Evolutionary conservation across 345 rosid species (phyloP), one percentile per base, ranked within the genome.

Genomic region (Lumnitzera littorea): DNA sequence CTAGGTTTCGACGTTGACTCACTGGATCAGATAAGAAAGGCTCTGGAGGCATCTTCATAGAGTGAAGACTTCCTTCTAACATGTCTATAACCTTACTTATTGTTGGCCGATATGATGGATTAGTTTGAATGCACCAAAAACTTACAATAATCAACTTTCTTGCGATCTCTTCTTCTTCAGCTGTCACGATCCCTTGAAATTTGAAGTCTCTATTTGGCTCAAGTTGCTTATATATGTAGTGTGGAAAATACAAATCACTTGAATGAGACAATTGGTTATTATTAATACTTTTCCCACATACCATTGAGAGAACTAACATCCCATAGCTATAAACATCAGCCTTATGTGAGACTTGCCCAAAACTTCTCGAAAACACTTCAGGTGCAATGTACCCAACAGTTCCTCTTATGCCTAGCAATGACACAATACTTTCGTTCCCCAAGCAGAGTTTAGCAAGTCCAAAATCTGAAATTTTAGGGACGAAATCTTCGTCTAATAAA

Each of bases 241-340:
- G 56, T 0, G 75, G 76, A 69, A 83, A 80, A 58, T 64, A 76
- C 15, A 58, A 27, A 46, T 78, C 70, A 48, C 78, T 80, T 2
- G 41, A 20, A 11, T 29, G 20, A 1, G 73, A 70, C 27, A 46
- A 67, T 58, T 36, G 24, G 4, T 4, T 24, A 46, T 63, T 31
- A 2, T 5, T 5, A 14, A 67, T 63, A n/a, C 29, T 68, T 58
- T 70, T 70, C 29, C 61, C 70, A 11, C 77, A 77, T n/a, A 78
- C 66, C 70, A 83, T 78, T 24, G 78, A 70, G 0, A 78, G 63
- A 41, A 78, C 54, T 60, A 83, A 56, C 81, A 78, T 83, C 46
- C 83, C 83, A 2, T 80, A 80, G 53, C 85, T 80, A 1, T 78
- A 83, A 3, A 76, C 80, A 64, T 83, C 80, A 5, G 80, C 74